Base-by-base conservation (phyloP, 805 yeast species). In the Lipomyces kockii region DNA sequence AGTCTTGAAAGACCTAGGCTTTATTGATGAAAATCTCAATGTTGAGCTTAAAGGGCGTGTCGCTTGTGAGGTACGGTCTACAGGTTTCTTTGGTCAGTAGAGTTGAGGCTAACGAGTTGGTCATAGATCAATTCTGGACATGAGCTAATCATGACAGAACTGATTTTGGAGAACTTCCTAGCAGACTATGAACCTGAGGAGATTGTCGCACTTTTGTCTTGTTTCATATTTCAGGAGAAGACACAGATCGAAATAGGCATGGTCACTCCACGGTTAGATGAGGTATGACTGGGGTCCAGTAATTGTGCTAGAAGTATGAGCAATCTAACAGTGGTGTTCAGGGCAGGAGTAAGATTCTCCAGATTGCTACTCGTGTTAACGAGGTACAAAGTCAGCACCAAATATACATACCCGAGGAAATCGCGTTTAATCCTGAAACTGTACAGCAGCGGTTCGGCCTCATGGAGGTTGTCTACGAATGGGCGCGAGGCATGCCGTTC, bases 401-500 rank as follows among this genome's bases (percentile, higher is more conserved):
- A 76, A 91, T 95, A 20, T 53, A 53, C 14, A 81, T 88, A 22
- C 80, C 92, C 11, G 98, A 93, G 62, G 98, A 94, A 73, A 89
- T 88, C 60, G 90, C 89, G 67, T 95, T 94, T 74, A 73, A 73
- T 34, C 80, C 89, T 71, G 96, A 91, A 65, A 85, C 89, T 71
- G 64, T 60, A 14, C 65, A 66, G 55, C 63, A 64, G 20, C 82
- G 98, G 72, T 95, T 95, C 78, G 97, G 94, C 0, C 83, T 95
- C 74, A 90, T 92, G 79, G 94, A 92, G 76, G 97, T 92, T 12
- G 97, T 94, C 3, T 95, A 94, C 77, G 98, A 95, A 79, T 95
- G 99, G 99, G 97, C 98, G 0, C 84, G 96, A 71, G 99, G 99
- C 1, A 84, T 89, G 83, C 84, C 96, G 0, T 95, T 95, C 81